Evolutionary conservation across 1,284 basidiomycete species (phyloP).

Genomic region (Exsudoporus floridanus): DNA sequence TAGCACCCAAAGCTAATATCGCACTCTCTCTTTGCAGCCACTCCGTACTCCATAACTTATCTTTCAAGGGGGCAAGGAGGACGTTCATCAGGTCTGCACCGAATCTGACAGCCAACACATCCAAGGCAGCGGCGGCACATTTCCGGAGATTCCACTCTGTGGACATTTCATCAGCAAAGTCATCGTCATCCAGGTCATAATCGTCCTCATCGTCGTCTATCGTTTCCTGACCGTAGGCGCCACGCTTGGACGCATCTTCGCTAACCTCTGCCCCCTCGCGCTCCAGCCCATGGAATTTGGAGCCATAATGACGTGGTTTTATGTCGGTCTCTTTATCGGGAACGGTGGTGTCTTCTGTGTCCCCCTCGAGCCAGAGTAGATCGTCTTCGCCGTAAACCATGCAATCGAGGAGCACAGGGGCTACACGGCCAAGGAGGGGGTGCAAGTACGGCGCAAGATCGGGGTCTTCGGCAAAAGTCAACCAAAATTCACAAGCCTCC

Average conservation of each 20-base stretch:
- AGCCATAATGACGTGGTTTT: constrained; percentile 90
- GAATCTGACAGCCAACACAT: constrained; percentile 95
- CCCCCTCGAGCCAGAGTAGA: constrained; percentile 92
- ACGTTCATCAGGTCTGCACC: constrained; percentile 85
- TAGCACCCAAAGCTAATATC: constrained; percentile 94
- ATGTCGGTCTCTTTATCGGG: constrained; percentile 95
- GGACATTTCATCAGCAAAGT: constrained; percentile 95
- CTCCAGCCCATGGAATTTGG: constrained; percentile 81
- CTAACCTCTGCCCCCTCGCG: constrained; percentile 59
- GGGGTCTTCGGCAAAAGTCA: constrained; percentile 96
- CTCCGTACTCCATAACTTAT: constrained; percentile 90
- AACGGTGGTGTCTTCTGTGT: constrained; percentile 85
- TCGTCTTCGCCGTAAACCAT: constrained; percentile 99
- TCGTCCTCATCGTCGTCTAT: constrained; percentile 77
- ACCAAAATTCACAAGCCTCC: constrained; percentile 99
- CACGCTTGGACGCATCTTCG: constrained; percentile 51
- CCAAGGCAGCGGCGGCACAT: constrained; percentile 96
- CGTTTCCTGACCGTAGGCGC: constrained; percentile 72
- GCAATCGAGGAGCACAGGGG: constrained; percentile 91
- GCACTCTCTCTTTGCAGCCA: constrained; percentile 97
- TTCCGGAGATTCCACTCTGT: constrained; percentile 99
- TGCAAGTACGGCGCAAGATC: constrained; percentile 82
- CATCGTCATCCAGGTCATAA: constrained; percentile 84
- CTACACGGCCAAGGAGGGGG: constrained; percentile 85
- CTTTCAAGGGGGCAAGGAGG: constrained; percentile 86